Conservation (phyloP, 1,284 basidiomycete species). For the Fomitopsis schrenkii region DNA sequence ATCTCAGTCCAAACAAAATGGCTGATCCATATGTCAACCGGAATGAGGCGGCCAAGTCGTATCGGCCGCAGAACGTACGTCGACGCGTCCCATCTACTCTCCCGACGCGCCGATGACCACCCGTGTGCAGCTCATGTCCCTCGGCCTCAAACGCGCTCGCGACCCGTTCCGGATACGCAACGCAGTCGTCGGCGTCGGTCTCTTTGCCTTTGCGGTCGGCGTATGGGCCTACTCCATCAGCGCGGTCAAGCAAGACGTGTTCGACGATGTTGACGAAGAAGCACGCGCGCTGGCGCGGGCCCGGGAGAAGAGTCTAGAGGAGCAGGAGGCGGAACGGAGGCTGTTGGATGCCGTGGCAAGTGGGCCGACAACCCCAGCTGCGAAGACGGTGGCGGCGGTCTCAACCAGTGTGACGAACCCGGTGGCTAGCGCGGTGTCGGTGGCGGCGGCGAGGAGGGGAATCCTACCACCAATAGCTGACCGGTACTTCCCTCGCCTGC, state of each 20-base stretch:
- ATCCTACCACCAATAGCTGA: conserved; percentile 45
- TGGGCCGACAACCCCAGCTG: conserved; percentile 1
- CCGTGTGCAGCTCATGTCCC: conserved; percentile 68
- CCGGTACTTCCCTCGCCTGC: conserved; percentile 39
- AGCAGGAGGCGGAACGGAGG: conserved; percentile 15
- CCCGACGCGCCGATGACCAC: background rate
- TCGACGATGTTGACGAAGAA: conserved; percentile 81
- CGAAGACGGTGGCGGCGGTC: conserved; percentile 5
- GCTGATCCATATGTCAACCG: conserved; percentile 31
- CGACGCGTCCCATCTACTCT: background rate
- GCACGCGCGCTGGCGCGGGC: conserved; percentile 50
- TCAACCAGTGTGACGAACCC: conserved; percentile 1
- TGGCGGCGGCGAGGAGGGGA: conserved; percentile 26
- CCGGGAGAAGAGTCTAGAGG: conserved; percentile 27
- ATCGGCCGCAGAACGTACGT: conserved; percentile 37
- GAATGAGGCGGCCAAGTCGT: conserved; percentile 33
- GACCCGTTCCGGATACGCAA: conserved; percentile 81
- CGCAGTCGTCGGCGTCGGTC: conserved; percentile 68
- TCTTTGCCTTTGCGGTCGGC: conserved; percentile 76
- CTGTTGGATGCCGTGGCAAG: conserved; percentile 9
- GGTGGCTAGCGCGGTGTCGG: background rate
- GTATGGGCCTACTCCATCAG: conserved; percentile 93
- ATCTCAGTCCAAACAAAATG: conserved; percentile 15
- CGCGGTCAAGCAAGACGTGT: conserved; percentile 91
- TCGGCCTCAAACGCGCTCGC: conserved; percentile 83